These are phyloP conservation scores for Cicer bijugum DNA, from an alignment of 306 rosid genomes.

Conservation along the genomic window DNA sequence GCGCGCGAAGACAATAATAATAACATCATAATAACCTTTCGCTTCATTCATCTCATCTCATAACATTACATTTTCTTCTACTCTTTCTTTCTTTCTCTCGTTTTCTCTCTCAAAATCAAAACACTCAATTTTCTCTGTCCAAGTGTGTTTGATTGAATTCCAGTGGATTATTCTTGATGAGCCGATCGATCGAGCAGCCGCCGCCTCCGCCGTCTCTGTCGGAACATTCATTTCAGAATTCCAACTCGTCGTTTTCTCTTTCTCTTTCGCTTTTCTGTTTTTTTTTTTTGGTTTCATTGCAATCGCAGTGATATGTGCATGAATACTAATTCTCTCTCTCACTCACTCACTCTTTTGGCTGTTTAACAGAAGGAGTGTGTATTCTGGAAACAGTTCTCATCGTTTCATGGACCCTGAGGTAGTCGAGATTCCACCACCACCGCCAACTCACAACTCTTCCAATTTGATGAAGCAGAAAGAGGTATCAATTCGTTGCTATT, in stretches of 20 bases:
- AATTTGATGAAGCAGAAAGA: slow-evolving; percentile 52
- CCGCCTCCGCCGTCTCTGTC: slow-evolving; percentile 56
- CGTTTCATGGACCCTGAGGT: slow-evolving; percentile 62
- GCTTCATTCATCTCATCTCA: slow-evolving; percentile 1
- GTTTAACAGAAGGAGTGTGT: slow-evolving; percentile 47
- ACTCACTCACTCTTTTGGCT: slow-evolving; percentile 6
- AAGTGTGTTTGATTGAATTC: background rate
- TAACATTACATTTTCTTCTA: background rate
- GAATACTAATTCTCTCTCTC: background rate
- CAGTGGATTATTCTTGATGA: background rate
- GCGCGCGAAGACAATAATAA: background rate
- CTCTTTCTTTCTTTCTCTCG: background rate
- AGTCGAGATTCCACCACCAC: slow-evolving; percentile 55
- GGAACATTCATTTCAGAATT: slow-evolving; percentile 37
- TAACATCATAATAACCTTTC: background rate
- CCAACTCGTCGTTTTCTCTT: slow-evolving; percentile 47
- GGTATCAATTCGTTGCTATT: slow-evolving; percentile 39
- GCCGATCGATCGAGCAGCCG: slow-evolving; percentile 63
- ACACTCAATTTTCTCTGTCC: background rate
- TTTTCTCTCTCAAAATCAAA: background rate
- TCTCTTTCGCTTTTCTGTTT: background rate
- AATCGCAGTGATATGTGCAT: background rate
- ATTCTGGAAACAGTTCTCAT: slow-evolving; percentile 38
- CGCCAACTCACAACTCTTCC: slow-evolving; percentile 43
- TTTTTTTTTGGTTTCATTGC: background rate